These are phyloP conservation scores for Salix exigua DNA, from an alignment of 345 rosid species.

Conservation along the genomic window DNA sequence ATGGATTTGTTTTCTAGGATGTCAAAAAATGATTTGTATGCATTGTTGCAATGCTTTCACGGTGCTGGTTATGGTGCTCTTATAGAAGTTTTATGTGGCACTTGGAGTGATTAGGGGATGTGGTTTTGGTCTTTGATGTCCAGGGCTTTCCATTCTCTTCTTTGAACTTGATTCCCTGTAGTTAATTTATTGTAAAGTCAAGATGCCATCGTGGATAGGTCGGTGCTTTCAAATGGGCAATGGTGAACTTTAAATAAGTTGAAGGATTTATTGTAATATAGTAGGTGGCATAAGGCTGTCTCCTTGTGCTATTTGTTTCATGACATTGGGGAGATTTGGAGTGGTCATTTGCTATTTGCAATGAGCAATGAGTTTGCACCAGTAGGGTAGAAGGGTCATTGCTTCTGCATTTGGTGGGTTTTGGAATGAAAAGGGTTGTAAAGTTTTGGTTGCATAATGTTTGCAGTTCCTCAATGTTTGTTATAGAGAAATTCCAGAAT, in stretches of 20 bases:
- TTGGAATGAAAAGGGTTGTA: neutral
- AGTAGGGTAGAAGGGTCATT: neutral
- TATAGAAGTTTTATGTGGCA: no score
- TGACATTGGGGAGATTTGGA: neutral
- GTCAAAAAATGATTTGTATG: no score
- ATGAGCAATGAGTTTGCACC: neutral
- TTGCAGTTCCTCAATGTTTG: neutral
- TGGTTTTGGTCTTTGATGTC: no score
- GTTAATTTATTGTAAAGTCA: neutral
- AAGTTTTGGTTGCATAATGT: neutral
- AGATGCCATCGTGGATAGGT: neutral
- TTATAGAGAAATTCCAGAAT: neutral
- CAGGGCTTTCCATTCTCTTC: neutral
- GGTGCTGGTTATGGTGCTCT: no score
- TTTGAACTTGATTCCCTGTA: neutral
- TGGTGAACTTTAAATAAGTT: neutral
- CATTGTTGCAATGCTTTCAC: no score
- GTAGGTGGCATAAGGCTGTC: neutral
- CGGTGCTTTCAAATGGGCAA: neutral
- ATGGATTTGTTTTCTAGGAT: no score
- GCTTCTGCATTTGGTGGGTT: neutral
- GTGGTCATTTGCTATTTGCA: neutral
- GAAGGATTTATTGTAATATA: neutral
- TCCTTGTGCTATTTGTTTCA: neutral
- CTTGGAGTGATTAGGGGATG: no score